phyloP scores from a whole-genome alignment of 495 filamentous ascomycete genomes.

The Lindgomyces ingoldianus region DNA sequence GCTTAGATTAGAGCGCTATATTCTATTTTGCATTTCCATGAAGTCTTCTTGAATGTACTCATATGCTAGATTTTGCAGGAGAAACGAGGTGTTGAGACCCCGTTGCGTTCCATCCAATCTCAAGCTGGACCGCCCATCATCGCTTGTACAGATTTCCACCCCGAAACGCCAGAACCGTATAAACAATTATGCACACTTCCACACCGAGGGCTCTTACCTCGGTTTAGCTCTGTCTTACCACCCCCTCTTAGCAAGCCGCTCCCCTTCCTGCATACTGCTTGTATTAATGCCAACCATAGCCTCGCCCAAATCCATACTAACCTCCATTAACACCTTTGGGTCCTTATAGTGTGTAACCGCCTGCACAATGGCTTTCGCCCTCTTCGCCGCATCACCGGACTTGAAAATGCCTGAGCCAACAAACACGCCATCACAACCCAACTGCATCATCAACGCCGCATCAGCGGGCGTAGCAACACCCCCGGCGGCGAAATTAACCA shows the following conservation, averaged over 20 bases:
- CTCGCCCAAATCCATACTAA: constrained; percentile 83
- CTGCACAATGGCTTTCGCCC: constrained; percentile 92
- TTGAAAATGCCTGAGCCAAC: constrained; percentile 98
- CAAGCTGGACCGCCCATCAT: not conserved
- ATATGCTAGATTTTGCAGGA: too few species aligned
- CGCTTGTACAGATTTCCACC: not conserved
- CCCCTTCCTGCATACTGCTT: constrained; percentile 65
- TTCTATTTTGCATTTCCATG: too few species aligned
- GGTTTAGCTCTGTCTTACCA: constrained; percentile 58
- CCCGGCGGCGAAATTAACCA: constrained; percentile 98
- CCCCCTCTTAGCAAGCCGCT: constrained; percentile 83
- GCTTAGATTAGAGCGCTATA: too few species aligned
- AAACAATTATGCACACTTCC: not conserved
- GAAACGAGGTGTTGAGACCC: not conserved
- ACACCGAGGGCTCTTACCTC: not conserved
- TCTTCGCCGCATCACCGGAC: constrained; percentile 79
- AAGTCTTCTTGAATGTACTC: too few species aligned
- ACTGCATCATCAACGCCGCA: constrained; percentile 98
- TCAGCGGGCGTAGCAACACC: constrained; percentile 95
- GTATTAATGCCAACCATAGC: constrained; percentile 96
- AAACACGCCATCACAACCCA: constrained; percentile 97
- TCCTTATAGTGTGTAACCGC: constrained; percentile 89
- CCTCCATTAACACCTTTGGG: constrained; percentile 81
- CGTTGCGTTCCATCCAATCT: too few species aligned
- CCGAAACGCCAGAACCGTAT: not conserved